Base-by-base conservation (phyloP, 2,329 filamentous ascomycete species). In the Ceratocystis alfenasii region DNA sequence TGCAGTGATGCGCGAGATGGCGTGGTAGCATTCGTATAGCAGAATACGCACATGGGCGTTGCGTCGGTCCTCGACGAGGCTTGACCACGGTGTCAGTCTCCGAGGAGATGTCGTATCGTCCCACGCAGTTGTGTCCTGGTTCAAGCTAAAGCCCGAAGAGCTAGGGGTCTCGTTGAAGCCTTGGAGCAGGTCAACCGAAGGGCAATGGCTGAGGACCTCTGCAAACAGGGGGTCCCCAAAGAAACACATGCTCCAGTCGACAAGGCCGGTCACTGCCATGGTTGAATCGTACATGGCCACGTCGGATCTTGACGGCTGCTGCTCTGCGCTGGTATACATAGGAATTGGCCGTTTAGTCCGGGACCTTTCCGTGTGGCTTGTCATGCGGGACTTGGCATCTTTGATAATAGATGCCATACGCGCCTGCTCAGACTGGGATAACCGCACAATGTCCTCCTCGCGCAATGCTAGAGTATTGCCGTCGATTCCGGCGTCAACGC, bases 191-290 rank as follows among this genome's bases (percentile, higher is more conserved):
- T 77, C 75, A 12, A 74, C 70, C 3, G 75, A 78, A 0, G 78
- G 75, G 20, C 75, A 71, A 15, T 78, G 75, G 69, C 75, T 77
- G 69, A 85, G 82, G 5, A 76, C 76, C 2, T 74, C 75, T 1
- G 80, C 77, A 62, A 87, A 75, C 1, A 86, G 71, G 0, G 83
- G 82, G 68, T 86, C 84, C 10, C 83, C 83, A 69, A 86, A 86
- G 10, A 85, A 69, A 55, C 80, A 80, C 67, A 79, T 80, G 67
- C 80, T 80, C 83, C 83, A 86, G 73, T 83, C 81, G 41, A 76
- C 76, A n/a, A 86, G 71, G 0, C 82, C 82, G 0, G 76, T 80
- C 15, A 84, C 71, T 25, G 70, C 71, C 15, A 79, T 72, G 0
- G 68, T 65, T 2, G 63, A 53, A 22, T 63, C 62, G 55, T 64